Evolutionary conservation across 805 yeast species (phyloP).

Genomic region (Suhomyces prunicola): DNA sequence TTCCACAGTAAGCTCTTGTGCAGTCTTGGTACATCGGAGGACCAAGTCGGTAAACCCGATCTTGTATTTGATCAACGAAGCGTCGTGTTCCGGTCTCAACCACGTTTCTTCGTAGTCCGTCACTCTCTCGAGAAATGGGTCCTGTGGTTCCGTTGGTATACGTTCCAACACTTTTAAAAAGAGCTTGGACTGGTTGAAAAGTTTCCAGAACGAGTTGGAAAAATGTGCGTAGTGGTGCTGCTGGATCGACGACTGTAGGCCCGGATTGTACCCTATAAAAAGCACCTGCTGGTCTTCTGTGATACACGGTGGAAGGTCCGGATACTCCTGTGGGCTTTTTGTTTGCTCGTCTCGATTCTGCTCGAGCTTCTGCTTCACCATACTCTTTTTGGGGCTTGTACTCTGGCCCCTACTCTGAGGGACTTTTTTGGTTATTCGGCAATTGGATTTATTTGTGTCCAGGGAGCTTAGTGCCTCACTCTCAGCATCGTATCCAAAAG

Average conservation of each 20-base stretch:
- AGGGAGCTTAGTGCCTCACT: no score
- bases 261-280: constrained; percentile 74
- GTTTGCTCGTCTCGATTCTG: not conserved
- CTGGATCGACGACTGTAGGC: constrained; percentile 52
- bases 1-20: constrained; percentile 45
- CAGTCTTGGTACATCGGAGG: constrained; percentile 57
- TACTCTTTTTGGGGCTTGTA: not conserved
- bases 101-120: constrained; percentile 12
- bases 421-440: not conserved
- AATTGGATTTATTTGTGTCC: not conserved
- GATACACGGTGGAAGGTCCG: constrained; percentile 34
- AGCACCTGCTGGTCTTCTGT: constrained; percentile 32
- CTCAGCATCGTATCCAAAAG: not conserved
- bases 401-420: not conserved
- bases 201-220: constrained; percentile 66
- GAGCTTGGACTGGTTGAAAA: constrained; percentile 52
- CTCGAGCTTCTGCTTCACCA: not conserved
- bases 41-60: constrained; percentile 75
- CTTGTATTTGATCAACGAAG: constrained; percentile 36
- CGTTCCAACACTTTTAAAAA: constrained; percentile 20
- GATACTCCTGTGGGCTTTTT: not conserved
- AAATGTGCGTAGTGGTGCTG: constrained; percentile 76
- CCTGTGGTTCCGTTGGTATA: constrained; percentile 3
- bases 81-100: constrained; percentile 38
- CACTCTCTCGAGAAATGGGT: constrained; percentile 12